Conservation (phyloP, 768 basidiomycete genomes). For the Russula olivacea region DNA sequence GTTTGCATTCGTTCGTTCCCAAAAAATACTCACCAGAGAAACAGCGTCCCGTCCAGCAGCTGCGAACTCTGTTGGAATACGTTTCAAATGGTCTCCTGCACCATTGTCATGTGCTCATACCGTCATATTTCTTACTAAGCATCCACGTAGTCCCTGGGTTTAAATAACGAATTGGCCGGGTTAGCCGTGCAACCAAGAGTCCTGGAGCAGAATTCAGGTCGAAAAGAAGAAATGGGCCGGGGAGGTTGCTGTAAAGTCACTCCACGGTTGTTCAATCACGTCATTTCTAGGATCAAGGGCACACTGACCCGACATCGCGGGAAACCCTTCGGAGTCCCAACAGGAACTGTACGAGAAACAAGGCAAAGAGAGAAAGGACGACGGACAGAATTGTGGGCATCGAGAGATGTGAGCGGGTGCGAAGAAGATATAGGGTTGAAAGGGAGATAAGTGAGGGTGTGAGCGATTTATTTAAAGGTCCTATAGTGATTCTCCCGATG, state of each 20-base stretch:
- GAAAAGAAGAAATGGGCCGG: constrained; percentile 10
- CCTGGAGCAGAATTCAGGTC: neutral
- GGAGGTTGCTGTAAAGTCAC: neutral
- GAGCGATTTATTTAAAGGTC: neutral
- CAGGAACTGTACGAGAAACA: neutral
- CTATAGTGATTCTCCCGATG: neutral
- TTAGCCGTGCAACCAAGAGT: neutral
- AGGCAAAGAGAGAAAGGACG: neutral
- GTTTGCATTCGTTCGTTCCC: neutral
- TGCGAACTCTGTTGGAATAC: constrained; percentile 4
- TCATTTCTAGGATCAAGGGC: neutral
- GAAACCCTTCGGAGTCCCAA: constrained; percentile 5
- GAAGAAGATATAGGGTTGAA: neutral
- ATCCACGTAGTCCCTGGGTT: neutral
- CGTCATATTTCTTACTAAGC: neutral
- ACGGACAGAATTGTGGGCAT: neutral
- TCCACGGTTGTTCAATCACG: neutral
- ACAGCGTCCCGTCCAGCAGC: constrained; percentile 11
- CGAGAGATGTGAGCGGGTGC: neutral
- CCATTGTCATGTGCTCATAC: neutral
- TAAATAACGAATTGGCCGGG: neutral
- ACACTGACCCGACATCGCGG: constrained; percentile 6
- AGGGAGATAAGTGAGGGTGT: neutral
- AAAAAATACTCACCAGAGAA: neutral
- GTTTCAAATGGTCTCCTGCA: neutral